Conservation (phyloP, 352 stramenopile species). For the Globisporangium canariense region DNA sequence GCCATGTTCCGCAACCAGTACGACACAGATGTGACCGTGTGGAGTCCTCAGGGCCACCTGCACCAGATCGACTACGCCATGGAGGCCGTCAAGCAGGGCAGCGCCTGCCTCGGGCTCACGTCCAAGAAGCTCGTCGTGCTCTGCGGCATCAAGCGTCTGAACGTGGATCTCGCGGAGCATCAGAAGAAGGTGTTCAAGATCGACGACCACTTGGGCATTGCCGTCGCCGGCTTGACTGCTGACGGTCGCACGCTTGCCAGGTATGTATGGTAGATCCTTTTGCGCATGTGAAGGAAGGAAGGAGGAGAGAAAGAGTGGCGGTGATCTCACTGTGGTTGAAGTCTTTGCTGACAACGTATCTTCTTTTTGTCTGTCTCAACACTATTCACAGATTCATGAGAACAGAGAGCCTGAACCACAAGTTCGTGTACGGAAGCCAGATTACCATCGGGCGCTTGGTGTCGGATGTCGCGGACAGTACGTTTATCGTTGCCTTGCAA, state of each 20-base stretch:
- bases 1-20: slow-evolving; percentile 99
- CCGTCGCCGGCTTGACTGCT: slow-evolving; percentile 96
- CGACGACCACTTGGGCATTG: slow-evolving; percentile 98
- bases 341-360: slow-evolving; percentile 4
- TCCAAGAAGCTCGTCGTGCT: slow-evolving; percentile 93
- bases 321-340: slow-evolving; percentile 1
- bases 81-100: slow-evolving; percentile 96
- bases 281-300: slow-evolving; percentile 3
- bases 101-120: slow-evolving; percentile 94
- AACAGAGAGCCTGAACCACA: slow-evolving; percentile 99
- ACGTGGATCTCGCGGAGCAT: slow-evolving; percentile 91
- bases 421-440: slow-evolving; percentile 97
- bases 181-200: slow-evolving; percentile 99
- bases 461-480: slow-evolving; percentile 95
- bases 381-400: slow-evolving; percentile 84
- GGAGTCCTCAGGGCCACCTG: slow-evolving; percentile 97
- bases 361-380: neutral
- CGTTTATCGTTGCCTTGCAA: neutral
- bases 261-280: slow-evolving; percentile 15
- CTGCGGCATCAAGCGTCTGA: slow-evolving; percentile 83
- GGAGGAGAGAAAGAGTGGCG: neutral
- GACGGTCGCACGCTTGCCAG: slow-evolving; percentile 94
- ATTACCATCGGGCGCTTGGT: slow-evolving; percentile 95
- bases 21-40: slow-evolving; percentile 99
- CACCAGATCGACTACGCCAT: slow-evolving; percentile 98